Base-by-base conservation (phyloP, 2,329 filamentous ascomycete species). In the Scorias spongiosa region DNA sequence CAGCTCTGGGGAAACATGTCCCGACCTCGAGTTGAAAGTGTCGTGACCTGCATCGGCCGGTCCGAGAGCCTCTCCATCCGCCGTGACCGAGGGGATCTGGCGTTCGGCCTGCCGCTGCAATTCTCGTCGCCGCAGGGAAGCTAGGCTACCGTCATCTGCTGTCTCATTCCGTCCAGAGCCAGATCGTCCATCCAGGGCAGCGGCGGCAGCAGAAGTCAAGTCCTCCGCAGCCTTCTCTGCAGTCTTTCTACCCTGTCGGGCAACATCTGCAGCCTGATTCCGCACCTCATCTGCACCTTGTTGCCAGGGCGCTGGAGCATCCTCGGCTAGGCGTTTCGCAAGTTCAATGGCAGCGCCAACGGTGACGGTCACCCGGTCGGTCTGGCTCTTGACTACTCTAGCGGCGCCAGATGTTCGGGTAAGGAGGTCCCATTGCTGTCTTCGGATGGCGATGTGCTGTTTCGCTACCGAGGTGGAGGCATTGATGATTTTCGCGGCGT, bases 321-420 rank as follows among this genome's bases (percentile, higher is more conserved):
- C 55, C 52, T 78, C 76, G 51, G 74, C 71, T 55, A 80, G 68
- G 42, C 75, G 67, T 48, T 70, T 68, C 11, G 71, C 72, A 42
- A 81, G 66, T 42, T 72, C 71, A 30, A 74, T 68, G 15, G 76
- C 77, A 37, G 78, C 78, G 51, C 73, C 69, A 32, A 71, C 69
- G 14, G 76, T 80, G 42, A 79, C 63, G 1, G 76, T 76, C 41
- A 81, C 61, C 44, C 74, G 69, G 48, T 80, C 75, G 2, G 73
- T 74, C 61, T 80, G 76, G 42, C 58, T 67, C 57, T 77, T 77
- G 44, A 80, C 66, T 11, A 74, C 72, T 57, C 75, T 78, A 26
- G 76, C 74, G 40, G 84, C 60, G 28, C 74, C 75, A 2, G 80
- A 83, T 0, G 80, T 82, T 51, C 72, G 69, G 41, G 66, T 76